Evolutionary conservation across 352 stramenopile species (phyloP).

Genomic region (Achlya hypogyna): DNA sequence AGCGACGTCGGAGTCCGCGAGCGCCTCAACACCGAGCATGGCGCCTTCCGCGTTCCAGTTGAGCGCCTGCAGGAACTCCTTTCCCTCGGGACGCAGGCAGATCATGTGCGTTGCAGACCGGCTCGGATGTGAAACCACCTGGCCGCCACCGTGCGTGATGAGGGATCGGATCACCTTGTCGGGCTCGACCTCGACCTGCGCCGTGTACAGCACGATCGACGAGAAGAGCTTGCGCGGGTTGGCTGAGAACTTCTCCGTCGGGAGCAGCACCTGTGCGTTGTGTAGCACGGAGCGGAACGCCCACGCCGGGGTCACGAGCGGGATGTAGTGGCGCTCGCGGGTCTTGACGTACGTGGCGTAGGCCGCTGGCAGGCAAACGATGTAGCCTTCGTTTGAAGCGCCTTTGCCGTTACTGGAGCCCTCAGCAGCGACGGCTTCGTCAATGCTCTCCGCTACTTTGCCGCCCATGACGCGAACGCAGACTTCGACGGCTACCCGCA

Average conservation of each 20-base stretch:
- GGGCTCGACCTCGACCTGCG: slow-evolving; percentile 67
- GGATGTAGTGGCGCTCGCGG: slow-evolving; percentile 59
- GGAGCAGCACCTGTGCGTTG: slow-evolving; percentile 37
- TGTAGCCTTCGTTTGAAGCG: slow-evolving; percentile 22
- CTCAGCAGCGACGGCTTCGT: background rate
- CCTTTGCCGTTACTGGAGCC: background rate
- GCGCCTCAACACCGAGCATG: background rate
- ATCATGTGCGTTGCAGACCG: slow-evolving; percentile 64
- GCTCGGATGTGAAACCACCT: slow-evolving; percentile 49
- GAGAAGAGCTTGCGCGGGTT: slow-evolving; percentile 70
- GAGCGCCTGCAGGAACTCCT: slow-evolving; percentile 8
- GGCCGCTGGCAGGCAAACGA: slow-evolving; percentile 54
- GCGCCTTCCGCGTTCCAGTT: slow-evolving; percentile 7
- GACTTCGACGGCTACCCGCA: slow-evolving; percentile 4
- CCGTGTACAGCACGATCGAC: slow-evolving; percentile 56
- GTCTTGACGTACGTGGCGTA: slow-evolving; percentile 39
- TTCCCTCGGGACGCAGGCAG: slow-evolving; percentile 27
- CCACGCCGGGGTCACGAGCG: slow-evolving; percentile 69
- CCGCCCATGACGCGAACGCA: slow-evolving; percentile 18
- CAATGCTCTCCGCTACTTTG: background rate
- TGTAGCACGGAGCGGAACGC: slow-evolving; percentile 65
- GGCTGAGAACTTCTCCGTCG: slow-evolving; percentile 64
- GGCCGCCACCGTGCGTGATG: slow-evolving; percentile 72
- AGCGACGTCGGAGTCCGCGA: background rate
- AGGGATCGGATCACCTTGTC: slow-evolving; percentile 70